Percentiles rank a stretch among this genome's conserved stretches.
phyloP scores from a whole-genome alignment of 2,329 filamentous ascomycete genomes.

The Aspergillus arachidicola region DNA sequence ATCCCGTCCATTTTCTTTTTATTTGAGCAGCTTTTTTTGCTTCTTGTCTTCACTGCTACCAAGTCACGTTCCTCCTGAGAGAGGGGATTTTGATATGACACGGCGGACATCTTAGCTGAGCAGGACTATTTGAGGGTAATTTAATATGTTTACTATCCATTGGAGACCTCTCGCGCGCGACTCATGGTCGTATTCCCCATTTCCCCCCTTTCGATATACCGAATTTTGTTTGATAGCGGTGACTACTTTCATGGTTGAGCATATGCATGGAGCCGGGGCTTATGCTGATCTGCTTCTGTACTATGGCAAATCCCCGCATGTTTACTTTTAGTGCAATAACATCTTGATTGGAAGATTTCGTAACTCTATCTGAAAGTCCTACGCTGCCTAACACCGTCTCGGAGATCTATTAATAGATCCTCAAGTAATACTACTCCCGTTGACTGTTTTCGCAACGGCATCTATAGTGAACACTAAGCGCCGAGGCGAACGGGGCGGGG shows the following conservation, averaged over 20 bases:
- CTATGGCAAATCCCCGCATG: neutral
- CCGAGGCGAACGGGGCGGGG: neutral
- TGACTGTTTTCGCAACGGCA: neutral
- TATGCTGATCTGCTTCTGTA: neutral
- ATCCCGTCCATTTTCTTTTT: conserved; percentile 11
- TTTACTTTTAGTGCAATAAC: neutral
- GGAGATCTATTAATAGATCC: neutral
- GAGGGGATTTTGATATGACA: conserved; percentile 11
- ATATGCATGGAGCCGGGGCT: neutral
- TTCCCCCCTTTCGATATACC: neutral
- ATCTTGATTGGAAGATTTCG: neutral
- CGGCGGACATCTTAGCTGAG: conserved; percentile 7
- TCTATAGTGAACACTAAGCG: neutral
- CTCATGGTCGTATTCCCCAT: neutral
- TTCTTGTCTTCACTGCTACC: conserved; percentile 9
- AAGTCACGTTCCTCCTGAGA: conserved; percentile 5
- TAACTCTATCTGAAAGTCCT: neutral
- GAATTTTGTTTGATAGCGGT: neutral
- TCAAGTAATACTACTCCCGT: neutral
- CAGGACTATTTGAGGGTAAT: conserved; percentile 20
- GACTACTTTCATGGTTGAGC: neutral
- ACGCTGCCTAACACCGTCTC: neutral
- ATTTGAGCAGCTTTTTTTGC: neutral
- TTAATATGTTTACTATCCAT: conserved; percentile 16
- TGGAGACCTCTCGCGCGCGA: neutral